Base-by-base conservation (phyloP, 1,284 basidiomycete genomes). In the Apiotrichum siamense region DNA sequence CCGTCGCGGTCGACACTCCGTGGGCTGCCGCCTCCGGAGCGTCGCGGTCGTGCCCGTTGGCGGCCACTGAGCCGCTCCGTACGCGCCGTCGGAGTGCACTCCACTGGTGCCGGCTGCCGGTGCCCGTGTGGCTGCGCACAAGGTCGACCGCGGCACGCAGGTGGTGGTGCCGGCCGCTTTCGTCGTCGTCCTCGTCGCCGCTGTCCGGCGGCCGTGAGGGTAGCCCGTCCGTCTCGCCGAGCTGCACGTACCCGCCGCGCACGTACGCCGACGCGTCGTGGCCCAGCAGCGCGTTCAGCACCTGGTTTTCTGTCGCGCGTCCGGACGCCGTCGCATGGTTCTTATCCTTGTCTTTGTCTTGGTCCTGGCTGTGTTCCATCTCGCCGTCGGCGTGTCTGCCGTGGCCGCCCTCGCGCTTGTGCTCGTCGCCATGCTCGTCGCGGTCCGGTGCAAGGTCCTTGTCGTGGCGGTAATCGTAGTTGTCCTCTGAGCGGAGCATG, bases 151-250 rank as follows among this genome's bases (percentile, higher is more conserved):
- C 76, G 4, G 61, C 59, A 12, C 64, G 58, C 9, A 54, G 40
- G 37, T 62, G 60, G 26, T 52, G n/a, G n/a, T n/a, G n/a, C n/a
- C n/a, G n/a, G n/a, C n/a, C 49, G 9, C 57, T 50, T 7, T 55
- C 44, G 20, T 61, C 55, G 0, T 54, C 55, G 50, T 54, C 54
- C n/a, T n/a, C n/a, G n/a, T n/a, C n/a, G n/a, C n/a, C n/a, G n/a
- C n/a, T n/a, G n/a, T n/a, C n/a, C n/a, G n/a, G n/a, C 9, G 65
- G 61, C 4, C 70, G 49, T 15, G 63, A 66, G 0, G 76, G 76
- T 40, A 77, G 52, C 2, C 76, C 76, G 49, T 76, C 76, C 35
- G 66, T 71, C 60, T 77, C 76, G 24, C 70, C 71, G 1, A 72
- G 69, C 26, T 70, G 72, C 43, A 77, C 72, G 47, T 67, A 75